A percentile compares a stretch with the other conserved stretches of the same genome.
Evolutionary conservation across 768 basidiomycete species (phyloP).

Genomic region (Kwoniella shandongensis): DNA sequence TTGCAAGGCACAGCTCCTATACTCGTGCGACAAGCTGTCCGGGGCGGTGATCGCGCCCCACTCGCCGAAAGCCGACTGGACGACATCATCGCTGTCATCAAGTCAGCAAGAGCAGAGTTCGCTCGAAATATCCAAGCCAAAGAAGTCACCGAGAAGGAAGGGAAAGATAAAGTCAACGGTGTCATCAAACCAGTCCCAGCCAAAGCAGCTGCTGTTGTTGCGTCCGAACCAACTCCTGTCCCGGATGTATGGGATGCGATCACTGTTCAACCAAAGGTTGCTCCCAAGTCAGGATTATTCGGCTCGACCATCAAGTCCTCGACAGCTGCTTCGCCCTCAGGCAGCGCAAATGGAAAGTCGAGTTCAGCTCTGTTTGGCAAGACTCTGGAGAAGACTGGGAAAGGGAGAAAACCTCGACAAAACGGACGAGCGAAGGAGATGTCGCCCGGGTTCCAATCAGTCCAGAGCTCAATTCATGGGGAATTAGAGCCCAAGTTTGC

Average conservation of each 20-base stretch:
- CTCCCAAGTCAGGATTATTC: slow-evolving; percentile 46
- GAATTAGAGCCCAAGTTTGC: slow-evolving; percentile 5
- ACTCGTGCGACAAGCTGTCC: slow-evolving; percentile 10
- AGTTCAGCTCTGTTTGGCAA: slow-evolving; percentile 16
- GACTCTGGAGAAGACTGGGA: not conserved
- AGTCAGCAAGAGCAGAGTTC: slow-evolving; percentile 24
- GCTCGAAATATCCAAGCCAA: slow-evolving; percentile 3
- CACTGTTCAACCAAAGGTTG: slow-evolving; percentile 25
- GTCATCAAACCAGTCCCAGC: not conserved
- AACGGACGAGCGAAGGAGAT: not conserved
- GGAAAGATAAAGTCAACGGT: not conserved
- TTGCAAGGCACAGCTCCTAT: slow-evolving; percentile 11
- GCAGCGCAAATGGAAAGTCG: not conserved
- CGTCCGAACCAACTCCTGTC: slow-evolving; percentile 1
- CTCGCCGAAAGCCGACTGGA: slow-evolving; percentile 15
- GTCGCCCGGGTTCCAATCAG: slow-evolving; percentile 18
- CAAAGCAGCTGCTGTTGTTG: slow-evolving; percentile 57
- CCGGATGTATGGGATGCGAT: slow-evolving; percentile 21
- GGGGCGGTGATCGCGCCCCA: slow-evolving; percentile 9
- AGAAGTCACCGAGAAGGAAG: not conserved
- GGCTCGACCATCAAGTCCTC: slow-evolving; percentile 20
- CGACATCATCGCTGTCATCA: slow-evolving; percentile 32
- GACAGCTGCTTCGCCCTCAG: not conserved
- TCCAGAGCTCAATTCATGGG: slow-evolving; percentile 11
- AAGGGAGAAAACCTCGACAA: not conserved